Percentiles rank a stretch among this genome's conserved stretches.
phyloP scores from a whole-genome alignment of 805 yeast species.

The Yamadazyma philogaea region DNA sequence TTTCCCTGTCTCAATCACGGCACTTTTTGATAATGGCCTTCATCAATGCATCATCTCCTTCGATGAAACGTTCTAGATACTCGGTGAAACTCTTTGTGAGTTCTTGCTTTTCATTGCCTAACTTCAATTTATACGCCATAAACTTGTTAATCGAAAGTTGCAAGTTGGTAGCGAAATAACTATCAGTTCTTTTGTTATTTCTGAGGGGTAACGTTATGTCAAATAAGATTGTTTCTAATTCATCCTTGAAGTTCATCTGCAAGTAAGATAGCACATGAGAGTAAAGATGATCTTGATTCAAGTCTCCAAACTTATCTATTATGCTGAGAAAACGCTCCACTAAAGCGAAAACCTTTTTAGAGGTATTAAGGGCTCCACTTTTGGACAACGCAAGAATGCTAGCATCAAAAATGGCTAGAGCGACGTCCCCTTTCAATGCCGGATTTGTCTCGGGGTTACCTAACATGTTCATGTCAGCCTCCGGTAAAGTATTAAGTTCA shows the following conservation, averaged over 20 bases:
- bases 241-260: slow-evolving; percentile 37
- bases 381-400: slow-evolving; percentile 31
- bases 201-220: slow-evolving; percentile 71
- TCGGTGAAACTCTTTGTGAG: slow-evolving; percentile 30
- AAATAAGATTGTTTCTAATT: slow-evolving; percentile 40
- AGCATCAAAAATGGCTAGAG: slow-evolving; percentile 39
- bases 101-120: slow-evolving; percentile 26
- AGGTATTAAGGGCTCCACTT: slow-evolving; percentile 5
- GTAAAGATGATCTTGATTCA: slow-evolving; percentile 66
- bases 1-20: slow-evolving; percentile 19
- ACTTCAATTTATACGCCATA: slow-evolving; percentile 53
- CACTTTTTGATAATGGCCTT: slow-evolving; percentile 41
- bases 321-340: slow-evolving; percentile 46
- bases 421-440: slow-evolving; percentile 58
- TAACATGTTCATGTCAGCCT: slow-evolving; percentile 77
- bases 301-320: slow-evolving; percentile 66
- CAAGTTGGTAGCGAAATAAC: slow-evolving; percentile 54
- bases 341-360: slow-evolving; percentile 35
- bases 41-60: slow-evolving; percentile 24
- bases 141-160: slow-evolving; percentile 71
- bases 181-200: slow-evolving; percentile 37
- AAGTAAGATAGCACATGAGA: slow-evolving; percentile 60
- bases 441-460: slow-evolving; percentile 81
- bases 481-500: slow-evolving; percentile 73
- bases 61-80: slow-evolving; percentile 22